These are phyloP conservation scores for Sonneratia alba DNA, from an alignment of 345 rosid genomes.

Conservation along the genomic window DNA sequence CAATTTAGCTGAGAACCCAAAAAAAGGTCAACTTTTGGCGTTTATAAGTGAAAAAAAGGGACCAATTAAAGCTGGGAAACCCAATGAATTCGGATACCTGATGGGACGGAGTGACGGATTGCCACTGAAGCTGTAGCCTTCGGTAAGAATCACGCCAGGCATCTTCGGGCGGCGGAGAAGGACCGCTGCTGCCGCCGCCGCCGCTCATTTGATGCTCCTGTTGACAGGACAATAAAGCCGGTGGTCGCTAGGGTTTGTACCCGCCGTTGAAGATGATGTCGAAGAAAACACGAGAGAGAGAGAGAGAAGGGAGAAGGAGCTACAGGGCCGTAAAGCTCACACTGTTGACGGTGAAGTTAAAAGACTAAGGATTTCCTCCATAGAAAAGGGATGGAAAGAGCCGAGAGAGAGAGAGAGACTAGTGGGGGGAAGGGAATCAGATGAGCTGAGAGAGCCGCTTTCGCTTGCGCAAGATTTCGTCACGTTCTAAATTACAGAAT, in stretches of 20 bases:
- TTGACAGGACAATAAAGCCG: neutral
- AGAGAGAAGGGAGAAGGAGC: neutral
- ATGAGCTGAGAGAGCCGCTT: neutral
- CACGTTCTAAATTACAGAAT: neutral
- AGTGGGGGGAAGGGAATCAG: neutral
- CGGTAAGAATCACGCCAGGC: conserved; percentile 52
- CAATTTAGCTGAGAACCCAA: neutral
- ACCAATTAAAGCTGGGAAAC: neutral
- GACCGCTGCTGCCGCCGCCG: conserved; percentile 4
- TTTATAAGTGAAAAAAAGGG: neutral
- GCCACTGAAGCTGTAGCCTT: conserved; percentile 48
- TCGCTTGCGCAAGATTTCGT: neutral
- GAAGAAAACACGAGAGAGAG: too few relatives aligned
- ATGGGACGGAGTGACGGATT: conserved; percentile 34
- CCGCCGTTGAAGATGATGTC: neutral
- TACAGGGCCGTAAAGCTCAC: neutral
- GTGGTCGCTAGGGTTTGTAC: neutral
- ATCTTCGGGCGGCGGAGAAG: conserved; percentile 39
- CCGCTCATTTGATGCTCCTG: conserved; percentile 4
- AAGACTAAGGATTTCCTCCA: neutral
- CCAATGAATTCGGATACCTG: conserved; percentile 26
- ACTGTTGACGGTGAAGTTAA: neutral
- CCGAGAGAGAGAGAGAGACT: neutral
- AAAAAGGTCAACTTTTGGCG: neutral
- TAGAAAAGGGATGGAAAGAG: neutral